These are phyloP conservation scores for Fomitopsis pinicola DNA, from an alignment of 1,284 basidiomycete species.

Conservation along the genomic window DNA sequence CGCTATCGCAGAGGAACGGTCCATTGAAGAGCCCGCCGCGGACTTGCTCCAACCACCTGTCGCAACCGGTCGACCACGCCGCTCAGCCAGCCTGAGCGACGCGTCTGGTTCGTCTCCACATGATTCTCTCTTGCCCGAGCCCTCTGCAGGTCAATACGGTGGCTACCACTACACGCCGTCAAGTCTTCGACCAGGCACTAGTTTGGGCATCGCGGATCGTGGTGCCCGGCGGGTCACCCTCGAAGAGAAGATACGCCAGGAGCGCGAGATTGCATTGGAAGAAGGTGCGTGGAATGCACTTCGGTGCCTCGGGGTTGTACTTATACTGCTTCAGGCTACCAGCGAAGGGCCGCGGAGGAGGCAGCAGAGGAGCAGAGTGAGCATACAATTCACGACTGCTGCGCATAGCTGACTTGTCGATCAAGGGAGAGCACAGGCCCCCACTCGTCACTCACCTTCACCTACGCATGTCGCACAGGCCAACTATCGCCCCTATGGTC, in stretches of 20 bases:
- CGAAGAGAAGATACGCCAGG: slow-evolving; percentile 49
- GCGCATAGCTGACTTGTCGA: background rate
- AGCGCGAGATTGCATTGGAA: slow-evolving; percentile 34
- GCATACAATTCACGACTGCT: slow-evolving; percentile 7
- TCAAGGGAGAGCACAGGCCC: slow-evolving; percentile 2
- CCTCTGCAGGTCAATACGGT: background rate
- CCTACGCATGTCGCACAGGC: slow-evolving; percentile 29
- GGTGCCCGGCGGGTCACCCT: slow-evolving; percentile 46
- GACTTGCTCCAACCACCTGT: slow-evolving; percentile 1
- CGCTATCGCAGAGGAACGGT: slow-evolving; percentile 15
- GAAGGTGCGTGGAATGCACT: slow-evolving; percentile 29
- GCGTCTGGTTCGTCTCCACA: slow-evolving; percentile 16
- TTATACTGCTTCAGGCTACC: slow-evolving; percentile 22
- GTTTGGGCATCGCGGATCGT: slow-evolving; percentile 34
- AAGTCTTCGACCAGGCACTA: slow-evolving; percentile 44
- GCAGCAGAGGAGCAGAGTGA: slow-evolving; percentile 36
- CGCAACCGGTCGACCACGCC: slow-evolving; percentile 43
- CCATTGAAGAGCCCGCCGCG: slow-evolving; percentile 8
- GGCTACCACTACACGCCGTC: slow-evolving; percentile 15
- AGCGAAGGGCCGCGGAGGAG: slow-evolving; percentile 33
- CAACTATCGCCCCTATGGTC: slow-evolving; percentile 31
- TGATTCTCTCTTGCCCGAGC: background rate
- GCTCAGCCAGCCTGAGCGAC: slow-evolving; percentile 69
- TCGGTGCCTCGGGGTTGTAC: background rate
- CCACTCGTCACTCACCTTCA: slow-evolving; percentile 19